Evolutionary conservation across 2,329 filamentous ascomycete genomes (phyloP), one percentile per base, ranked within the genome.

Genomic region (Kalaharituber pfeilii): DNA sequence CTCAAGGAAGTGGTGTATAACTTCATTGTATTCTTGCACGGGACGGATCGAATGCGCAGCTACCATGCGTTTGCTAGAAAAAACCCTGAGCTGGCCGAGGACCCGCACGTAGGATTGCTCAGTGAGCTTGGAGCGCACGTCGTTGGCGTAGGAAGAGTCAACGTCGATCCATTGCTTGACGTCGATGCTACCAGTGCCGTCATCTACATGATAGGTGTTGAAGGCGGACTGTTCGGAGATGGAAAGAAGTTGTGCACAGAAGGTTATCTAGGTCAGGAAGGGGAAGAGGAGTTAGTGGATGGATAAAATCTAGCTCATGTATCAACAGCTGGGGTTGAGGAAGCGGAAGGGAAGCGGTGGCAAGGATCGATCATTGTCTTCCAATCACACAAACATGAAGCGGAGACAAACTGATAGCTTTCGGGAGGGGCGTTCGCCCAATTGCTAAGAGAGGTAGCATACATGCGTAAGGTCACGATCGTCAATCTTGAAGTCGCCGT

Each of bases 151-250:
- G n/a, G 42, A 22, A 22, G 15, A 18, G 65, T 79, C 77, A 61
- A 75, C 70, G 69, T 89, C 82, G 55, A 84, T 75, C 83, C 84
- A 94, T 68, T 84, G 81, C 72, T 91, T 93, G 62, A 86, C 88
- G 69, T 98, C 93, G 63, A 95, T 82, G 58, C 81, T 75, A 57
- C 86, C 88, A 1, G 93, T 98, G 67, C 91, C 91, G 69, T 98
- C 91, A 70, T 98, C 91, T 64, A 98, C 73, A 65, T 82, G 84
- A 75, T 93, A 94, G 47, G 86, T 94, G 62, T 87, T 80, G 71
- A 94, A 93, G 62, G 89, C 95, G 39, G 82, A 78, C 71, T 94
- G 86, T n/a, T 78, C 76, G 66, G 79, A 84, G 69, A 95, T 80
- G 69, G 81, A 81, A 67, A 87, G 86, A 63, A 98, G 81, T 73